Percentiles rank a stretch among this genome's conserved stretches.
Evolutionary conservation across 305 asterid species (phyloP).

Genomic region (Ajuga reptans): DNA sequence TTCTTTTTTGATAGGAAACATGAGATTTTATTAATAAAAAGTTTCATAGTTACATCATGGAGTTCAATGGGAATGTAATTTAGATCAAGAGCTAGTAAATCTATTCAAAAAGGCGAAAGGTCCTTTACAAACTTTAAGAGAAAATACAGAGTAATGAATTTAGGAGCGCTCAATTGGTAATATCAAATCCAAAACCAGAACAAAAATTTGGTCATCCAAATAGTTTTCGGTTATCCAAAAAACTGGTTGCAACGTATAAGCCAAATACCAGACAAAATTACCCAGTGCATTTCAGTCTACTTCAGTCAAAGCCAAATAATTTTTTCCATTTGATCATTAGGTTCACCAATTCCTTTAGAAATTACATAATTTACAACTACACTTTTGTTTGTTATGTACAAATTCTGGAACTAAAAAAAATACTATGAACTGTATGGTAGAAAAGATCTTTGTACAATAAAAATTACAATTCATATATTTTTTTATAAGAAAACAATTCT

Average conservation of each 20-base stretch:
- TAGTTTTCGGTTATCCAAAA: neutral
- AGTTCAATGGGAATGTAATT: too few species aligned
- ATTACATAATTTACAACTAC: neutral
- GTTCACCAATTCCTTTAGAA: neutral
- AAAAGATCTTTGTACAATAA: neutral
- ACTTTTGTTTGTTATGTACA: neutral
- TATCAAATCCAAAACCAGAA: neutral
- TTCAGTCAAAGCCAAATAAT: neutral
- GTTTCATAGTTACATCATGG: too few species aligned
- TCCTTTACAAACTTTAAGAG: neutral
- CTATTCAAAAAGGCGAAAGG: neutral
- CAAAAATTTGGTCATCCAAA: neutral
- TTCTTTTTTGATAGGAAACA: too few species aligned
- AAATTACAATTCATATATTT: neutral
- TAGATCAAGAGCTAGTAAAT: neutral
- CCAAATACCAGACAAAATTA: neutral
- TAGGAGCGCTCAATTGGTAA: neutral
- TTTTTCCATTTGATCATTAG: neutral
- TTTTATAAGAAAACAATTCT: too few species aligned
- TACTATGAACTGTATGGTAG: too few species aligned
- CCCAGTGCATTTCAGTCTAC: neutral
- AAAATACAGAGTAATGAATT: neutral
- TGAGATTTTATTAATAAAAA: too few species aligned
- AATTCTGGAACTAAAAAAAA: too few species aligned
- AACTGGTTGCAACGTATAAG: neutral